Conservation (phyloP, 179 eudicot genomes). For the Gypsophila paniculata region DNA sequence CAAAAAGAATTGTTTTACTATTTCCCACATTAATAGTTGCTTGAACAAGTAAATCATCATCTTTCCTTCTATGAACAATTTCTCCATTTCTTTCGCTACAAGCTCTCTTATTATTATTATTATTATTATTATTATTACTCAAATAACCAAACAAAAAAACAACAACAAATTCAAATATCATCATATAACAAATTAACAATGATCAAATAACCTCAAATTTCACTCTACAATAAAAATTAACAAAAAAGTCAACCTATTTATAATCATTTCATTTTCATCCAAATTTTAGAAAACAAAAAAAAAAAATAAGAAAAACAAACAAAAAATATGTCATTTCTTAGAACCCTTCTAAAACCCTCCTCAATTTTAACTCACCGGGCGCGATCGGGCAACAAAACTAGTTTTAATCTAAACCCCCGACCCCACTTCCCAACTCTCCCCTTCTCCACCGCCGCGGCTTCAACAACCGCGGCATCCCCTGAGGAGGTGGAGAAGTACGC, state of each 20-base stretch:
- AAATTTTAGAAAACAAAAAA: neutral
- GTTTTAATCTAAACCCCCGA: slow-evolving; percentile 12
- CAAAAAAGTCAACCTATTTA: neutral
- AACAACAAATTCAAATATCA: too few relatives aligned
- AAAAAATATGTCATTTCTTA: slow-evolving; percentile 53
- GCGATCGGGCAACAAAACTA: neutral
- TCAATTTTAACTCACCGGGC: neutral
- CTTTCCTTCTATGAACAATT: too few relatives aligned
- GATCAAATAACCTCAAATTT: neutral
- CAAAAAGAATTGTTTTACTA: too few relatives aligned
- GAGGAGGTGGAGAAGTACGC: slow-evolving; percentile 13
- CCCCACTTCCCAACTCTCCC: slow-evolving; percentile 19
- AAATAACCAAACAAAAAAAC: neutral
- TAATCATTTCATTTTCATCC: neutral
- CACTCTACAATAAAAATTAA: too few relatives aligned
- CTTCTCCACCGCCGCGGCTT: slow-evolving; percentile 17
- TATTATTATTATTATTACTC: too few relatives aligned
- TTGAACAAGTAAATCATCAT: too few relatives aligned
- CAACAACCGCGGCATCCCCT: neutral
- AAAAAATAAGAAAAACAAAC: neutral
- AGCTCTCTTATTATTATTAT: too few relatives aligned
- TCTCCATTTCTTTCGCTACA: slow-evolving; percentile 21
- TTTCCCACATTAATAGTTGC: too few relatives aligned
- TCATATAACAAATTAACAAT: too few relatives aligned
- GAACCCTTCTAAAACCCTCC: slow-evolving; percentile 39